Percentiles rank a stretch among this genome's conserved stretches.
Evolutionary conservation across 306 rosid genomes (phyloP).

Genomic region (Glycine tomentella): DNA sequence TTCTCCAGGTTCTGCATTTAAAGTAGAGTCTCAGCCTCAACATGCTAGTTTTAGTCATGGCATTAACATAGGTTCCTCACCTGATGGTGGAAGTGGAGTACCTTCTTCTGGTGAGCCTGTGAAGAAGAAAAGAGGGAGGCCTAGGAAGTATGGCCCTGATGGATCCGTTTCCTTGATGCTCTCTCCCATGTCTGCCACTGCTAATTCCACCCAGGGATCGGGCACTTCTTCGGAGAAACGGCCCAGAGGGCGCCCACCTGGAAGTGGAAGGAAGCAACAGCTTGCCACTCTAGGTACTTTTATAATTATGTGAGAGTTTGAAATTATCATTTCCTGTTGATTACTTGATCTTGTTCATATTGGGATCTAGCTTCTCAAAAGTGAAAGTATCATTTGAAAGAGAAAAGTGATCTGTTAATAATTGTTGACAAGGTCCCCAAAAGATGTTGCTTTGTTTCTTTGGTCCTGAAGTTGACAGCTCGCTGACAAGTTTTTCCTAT

Average conservation of each 20-base stretch:
- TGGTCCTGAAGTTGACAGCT: constrained; percentile 13
- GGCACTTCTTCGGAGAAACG: constrained; percentile 58
- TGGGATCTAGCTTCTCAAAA: neutral
- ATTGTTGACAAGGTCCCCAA: neutral
- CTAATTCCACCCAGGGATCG: constrained; percentile 60
- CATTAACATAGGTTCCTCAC: constrained; percentile 56
- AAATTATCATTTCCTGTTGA: constrained; percentile 5
- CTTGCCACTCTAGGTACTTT: constrained; percentile 78
- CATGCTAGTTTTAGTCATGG: constrained; percentile 63
- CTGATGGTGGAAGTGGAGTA: constrained; percentile 23
- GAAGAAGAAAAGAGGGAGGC: constrained; percentile 95
- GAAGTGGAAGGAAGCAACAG: constrained; percentile 92
- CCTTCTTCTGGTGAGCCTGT: constrained; percentile 72
- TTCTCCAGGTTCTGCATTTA: constrained; percentile 69
- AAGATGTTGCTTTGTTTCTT: constrained; percentile 20
- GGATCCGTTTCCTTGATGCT: constrained; percentile 78
- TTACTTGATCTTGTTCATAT: neutral
- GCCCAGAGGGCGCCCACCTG: constrained; percentile 82
- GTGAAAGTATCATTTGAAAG: constrained; percentile 16
- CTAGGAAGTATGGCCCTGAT: constrained; percentile 87
- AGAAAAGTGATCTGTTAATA: no score
- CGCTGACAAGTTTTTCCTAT: constrained; percentile 1
- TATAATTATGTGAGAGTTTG: neutral
- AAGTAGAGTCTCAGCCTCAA: constrained; percentile 56
- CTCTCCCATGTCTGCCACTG: constrained; percentile 72